Evolutionary conservation across 129 eudicot genomes (phyloP), one percentile per base, ranked within the genome.

Genomic region (Mikania micrantha): DNA sequence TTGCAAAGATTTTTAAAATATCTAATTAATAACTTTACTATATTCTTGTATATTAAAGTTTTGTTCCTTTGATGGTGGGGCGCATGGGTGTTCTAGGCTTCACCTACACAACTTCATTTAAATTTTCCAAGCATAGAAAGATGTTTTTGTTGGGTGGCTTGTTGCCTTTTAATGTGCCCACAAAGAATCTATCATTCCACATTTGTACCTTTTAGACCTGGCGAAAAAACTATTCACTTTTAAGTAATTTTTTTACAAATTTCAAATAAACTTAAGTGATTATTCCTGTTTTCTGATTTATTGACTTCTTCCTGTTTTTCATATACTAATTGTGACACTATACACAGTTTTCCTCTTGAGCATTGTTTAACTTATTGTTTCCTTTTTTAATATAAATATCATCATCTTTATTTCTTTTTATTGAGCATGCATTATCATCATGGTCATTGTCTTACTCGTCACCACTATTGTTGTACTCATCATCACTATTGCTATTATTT

Each of bases 71-170:
- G 60, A 60, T 44, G 45, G 53, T 71, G 69, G 77, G 50, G 69
- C 34, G 60, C 22, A n/a, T 57, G 7, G 62, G 45, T 52, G 66
- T 38, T 64, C 34, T 45, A 48, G 44, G 72, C 66, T 74, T 74
- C 78, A 74, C 48, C 78, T 40, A 53, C 78, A 65, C 78, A 53
- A 53, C 45, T 28, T 74, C 78, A 53, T 64, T 54, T 12, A 36
- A 54, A 29, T 52, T 50, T 74, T 59, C 59, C 66, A 54, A 50
- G 19, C 66, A 64, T 32, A 39, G 20, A 74, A 74, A 53, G 65
- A 21, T 64, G 45, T 39, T 44, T 64, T 39, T 74, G 67, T 15
- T 40, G 72, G n/a, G n/a, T n/a, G n/a, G n/a, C n/a, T n/a, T n/a
- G n/a, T n/a, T n/a, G n/a, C 45, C 73, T 66, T 64, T 65, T 28